phyloP scores from a whole-genome alignment of 1,284 basidiomycete species.

The Trichosporon sp. region DNA sequence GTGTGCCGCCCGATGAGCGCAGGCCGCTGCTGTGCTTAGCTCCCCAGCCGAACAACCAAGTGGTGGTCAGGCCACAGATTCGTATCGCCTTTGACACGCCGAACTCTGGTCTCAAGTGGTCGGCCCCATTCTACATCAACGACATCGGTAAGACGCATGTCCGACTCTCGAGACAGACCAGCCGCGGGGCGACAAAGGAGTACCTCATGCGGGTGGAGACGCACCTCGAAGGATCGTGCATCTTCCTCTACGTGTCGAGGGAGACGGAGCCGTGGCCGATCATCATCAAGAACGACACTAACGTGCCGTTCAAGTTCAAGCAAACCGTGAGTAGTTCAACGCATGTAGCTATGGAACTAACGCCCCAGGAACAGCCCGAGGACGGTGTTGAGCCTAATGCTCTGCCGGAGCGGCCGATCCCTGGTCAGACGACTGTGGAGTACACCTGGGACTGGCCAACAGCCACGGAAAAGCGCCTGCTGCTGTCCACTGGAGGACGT shows the following conservation, averaged over 20 bases:
- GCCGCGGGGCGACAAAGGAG: conserved; percentile 48
- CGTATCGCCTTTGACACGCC: conserved; percentile 80
- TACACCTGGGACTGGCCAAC: conserved; percentile 98
- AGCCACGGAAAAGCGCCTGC: conserved; percentile 72
- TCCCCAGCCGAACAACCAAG: conserved; percentile 53
- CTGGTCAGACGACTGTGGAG: conserved; percentile 28
- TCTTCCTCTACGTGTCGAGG: conserved; percentile 72
- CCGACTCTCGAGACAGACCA: conserved; percentile 51
- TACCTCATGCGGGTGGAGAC: conserved; percentile 78
- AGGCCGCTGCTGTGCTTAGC: conserved; percentile 64
- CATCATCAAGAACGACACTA: conserved; percentile 82
- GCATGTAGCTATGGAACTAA: conserved; percentile 3
- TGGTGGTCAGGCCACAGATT: conserved; percentile 56
- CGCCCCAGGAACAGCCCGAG: conserved; percentile 14
- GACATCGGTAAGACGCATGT: conserved; percentile 85
- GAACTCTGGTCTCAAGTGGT: conserved; percentile 70
- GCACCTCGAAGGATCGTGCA: conserved; percentile 78
- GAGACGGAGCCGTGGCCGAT: conserved; percentile 81
- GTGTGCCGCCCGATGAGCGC: conserved; percentile 63
- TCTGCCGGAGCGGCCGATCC: conserved; percentile 24
- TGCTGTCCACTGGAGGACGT: conserved; percentile 60
- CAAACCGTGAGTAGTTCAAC: conserved; percentile 61
- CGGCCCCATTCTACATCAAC: conserved; percentile 84
- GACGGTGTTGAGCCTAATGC: conserved; percentile 50
- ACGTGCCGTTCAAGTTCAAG: conserved; percentile 64